Evolutionary conservation across 805 yeast species (phyloP), one percentile per base, ranked within the genome.

Genomic region (Metschnikowia henanensis): DNA sequence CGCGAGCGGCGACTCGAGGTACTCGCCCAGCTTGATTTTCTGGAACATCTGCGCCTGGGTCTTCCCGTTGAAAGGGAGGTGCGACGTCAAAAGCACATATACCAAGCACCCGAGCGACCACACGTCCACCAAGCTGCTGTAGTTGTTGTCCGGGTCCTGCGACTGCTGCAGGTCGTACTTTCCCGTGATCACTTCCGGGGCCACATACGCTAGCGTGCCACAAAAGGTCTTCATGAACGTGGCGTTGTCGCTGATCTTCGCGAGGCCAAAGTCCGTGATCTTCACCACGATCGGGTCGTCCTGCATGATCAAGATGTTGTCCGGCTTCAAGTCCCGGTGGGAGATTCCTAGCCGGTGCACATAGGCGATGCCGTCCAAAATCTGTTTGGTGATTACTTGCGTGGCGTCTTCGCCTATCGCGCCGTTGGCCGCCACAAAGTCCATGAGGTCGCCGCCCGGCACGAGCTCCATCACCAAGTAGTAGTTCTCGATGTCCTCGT

Each of bases 361-460:
- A 58, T 94, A 91, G 34, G 80, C 76, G 5, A 94, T 83, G 0
- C 96, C 97, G 47, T 81, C 79, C 31, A 94, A 65, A 2, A 92
- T 83, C 64, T 94, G 99, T 51, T 80, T 79, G 2, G 95, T 77
- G 20, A 94, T 87, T 47, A 87, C 96, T 53, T 86, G 83, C 7
- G 91, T 87, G 3, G 95, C 94, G 37, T 81, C 90, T 63, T 94
- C 99, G 12, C 92, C 92, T 16, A 94, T 86, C 2, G 92, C 80
- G 2, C 97, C 97, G 64, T 87, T 85, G 2, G 90, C 87, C 1
- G 95, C 92, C 2, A 92, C 95, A 65, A 88, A 91, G 68, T 94
- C 99, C 99, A 94, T 94, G 40, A 94, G 70, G 63, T 94, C 99
- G 20, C 99, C 99, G 13, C 97, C 97, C 2, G 95, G 84, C 21